Percentiles rank a stretch among this genome's conserved stretches.
phyloP scores from a whole-genome alignment of 192 early-diverging fungal genomes.

The Umbelopsis isabellina region DNA sequence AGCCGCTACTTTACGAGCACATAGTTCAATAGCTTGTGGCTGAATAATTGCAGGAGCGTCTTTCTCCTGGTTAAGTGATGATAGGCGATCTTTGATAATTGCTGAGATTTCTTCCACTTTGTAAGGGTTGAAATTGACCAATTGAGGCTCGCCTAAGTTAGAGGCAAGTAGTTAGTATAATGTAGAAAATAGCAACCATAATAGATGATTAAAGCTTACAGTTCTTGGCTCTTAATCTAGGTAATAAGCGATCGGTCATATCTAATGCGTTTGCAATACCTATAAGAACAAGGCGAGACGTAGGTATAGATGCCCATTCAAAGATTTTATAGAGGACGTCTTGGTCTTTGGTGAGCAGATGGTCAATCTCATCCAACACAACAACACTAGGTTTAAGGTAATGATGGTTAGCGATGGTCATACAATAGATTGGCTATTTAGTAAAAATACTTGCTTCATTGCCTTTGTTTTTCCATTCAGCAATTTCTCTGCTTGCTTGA shows the following conservation, averaged over 20 bases:
- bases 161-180: conserved; percentile 2
- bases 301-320: conserved; percentile 65
- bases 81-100: conserved; percentile 88
- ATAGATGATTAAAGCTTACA: conserved; percentile 66
- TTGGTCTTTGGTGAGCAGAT: conserved; percentile 78
- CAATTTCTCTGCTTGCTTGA: conserved; percentile 56
- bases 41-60: conserved; percentile 68
- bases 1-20: conserved; percentile 88
- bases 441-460: conserved; percentile 49
- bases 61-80: conserved; percentile 47
- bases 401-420: background rate
- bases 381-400: conserved; percentile 56
- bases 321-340: conserved; percentile 90
- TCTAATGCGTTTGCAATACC: conserved; percentile 96
- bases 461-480: conserved; percentile 52
- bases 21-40: conserved; percentile 83
- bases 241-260: conserved; percentile 85
- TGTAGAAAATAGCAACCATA: background rate
- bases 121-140: conserved; percentile 91
- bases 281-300: conserved; percentile 75
- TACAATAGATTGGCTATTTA: background rate
- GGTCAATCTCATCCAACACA: conserved; percentile 94
- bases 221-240: conserved; percentile 80
- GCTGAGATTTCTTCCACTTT: conserved; percentile 77
- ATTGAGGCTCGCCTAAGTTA: conserved; percentile 62